These are phyloP conservation scores for Hypoxylon subgilvum DNA, from an alignment of 495 filamentous ascomycete species.

Conservation along the genomic window DNA sequence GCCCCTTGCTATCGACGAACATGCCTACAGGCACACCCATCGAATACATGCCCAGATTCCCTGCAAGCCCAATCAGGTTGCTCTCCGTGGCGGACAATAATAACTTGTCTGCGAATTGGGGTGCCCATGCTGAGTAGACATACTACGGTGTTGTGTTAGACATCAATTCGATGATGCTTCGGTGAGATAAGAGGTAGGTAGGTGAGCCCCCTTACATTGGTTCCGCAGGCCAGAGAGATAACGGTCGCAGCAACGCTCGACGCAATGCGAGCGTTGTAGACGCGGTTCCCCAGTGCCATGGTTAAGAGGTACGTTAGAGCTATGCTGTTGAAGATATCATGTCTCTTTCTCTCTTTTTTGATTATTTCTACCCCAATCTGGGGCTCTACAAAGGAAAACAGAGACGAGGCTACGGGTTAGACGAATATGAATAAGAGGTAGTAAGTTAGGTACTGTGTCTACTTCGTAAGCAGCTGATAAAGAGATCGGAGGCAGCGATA, in stretches of 20 bases:
- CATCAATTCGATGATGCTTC: conserved; percentile 1
- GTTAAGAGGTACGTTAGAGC: background rate
- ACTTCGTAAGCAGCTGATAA: conserved; percentile 13
- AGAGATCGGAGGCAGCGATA: conserved; percentile 26
- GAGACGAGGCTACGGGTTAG: conserved; percentile 10
- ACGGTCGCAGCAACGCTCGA: conserved; percentile 84
- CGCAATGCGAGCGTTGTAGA: conserved; percentile 66
- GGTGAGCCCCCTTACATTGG: conserved; percentile 69
- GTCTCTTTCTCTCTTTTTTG: conserved; percentile 1
- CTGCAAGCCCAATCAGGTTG: conserved; percentile 88
- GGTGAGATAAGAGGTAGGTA: background rate
- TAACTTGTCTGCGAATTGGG: conserved; percentile 86
- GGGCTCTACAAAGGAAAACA: conserved; percentile 39
- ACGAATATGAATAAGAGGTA: conserved; percentile 4
- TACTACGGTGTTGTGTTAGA: conserved; percentile 63
- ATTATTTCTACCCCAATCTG: conserved; percentile 17
- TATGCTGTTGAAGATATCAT: conserved; percentile 36
- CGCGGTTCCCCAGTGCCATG: conserved; percentile 47
- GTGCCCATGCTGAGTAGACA: conserved; percentile 97
- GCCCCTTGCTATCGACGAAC: conserved; percentile 83
- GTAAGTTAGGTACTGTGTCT: background rate
- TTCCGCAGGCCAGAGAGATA: conserved; percentile 88
- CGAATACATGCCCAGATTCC: conserved; percentile 96
- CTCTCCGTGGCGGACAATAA: conserved; percentile 86
- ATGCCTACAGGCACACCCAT: conserved; percentile 87